Evolutionary conservation across 768 basidiomycete genomes (phyloP), one percentile per base, ranked within the genome.

Genomic region (Boletus reticulatus): DNA sequence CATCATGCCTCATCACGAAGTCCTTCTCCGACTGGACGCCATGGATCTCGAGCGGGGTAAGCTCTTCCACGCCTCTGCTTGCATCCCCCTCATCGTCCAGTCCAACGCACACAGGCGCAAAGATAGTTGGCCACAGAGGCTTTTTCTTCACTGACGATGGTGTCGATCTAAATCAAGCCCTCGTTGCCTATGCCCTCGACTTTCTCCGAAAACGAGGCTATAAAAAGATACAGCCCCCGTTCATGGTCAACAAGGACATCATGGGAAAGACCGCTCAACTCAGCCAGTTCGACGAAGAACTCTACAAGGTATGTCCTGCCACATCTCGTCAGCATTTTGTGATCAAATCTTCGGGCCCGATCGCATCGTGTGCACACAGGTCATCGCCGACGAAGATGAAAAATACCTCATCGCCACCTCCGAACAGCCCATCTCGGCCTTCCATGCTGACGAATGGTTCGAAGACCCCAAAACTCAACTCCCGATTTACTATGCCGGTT

Each of bases 341-440:
- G 34, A 14, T 36, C 34, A 14, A 36, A 36, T 1, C 4, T 13
- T 43, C 2, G 7, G 16, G 44, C 22, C 4, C 38, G 36, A 41
- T 44, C 31, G 4, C 14, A 39, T 49, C 27, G 4, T 22, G 2
- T 42, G 0, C 12, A 39, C 22, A 10, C 31, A 90, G 91, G 89
- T 95, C 52, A 89, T 92, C 61, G 94, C 81, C 10, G 83, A 82
- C 37, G 92, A 94, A 53, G 94, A 97, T 66, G 96, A 98, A 71
- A 98, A 98, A 72, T 99, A 99, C 75, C 84, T 99, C 48, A 99
- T 99, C 69, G 97, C 97, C 6, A 99, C 97, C 48, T 96, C 94
- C 45, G 97, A 99, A 74, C 97, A 99, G 71, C 97, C 97, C 38
- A 94, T 99, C 73, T 98, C 97, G 8, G 91, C 92, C 6, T 90